These are phyloP conservation scores for Crucibulum laeve DNA, from an alignment of 768 basidiomycete species.

Conservation along the genomic window DNA sequence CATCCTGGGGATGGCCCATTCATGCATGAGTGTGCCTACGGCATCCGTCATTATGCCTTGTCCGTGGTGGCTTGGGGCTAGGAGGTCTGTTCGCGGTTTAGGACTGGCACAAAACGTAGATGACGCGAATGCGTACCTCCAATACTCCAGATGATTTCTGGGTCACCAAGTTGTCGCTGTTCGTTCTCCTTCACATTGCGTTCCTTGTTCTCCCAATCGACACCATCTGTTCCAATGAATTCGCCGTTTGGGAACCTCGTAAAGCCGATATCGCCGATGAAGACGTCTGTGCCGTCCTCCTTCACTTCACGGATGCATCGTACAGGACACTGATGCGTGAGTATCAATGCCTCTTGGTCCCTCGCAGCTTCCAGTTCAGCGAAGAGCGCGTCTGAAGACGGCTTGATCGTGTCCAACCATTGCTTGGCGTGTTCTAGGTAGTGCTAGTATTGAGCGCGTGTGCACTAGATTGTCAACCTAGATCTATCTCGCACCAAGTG, in stretches of 20 bases:
- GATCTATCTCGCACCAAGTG: slow-evolving; percentile 12
- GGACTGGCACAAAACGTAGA: neutral
- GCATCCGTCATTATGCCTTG: slow-evolving; percentile 74
- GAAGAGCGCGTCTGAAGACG: slow-evolving; percentile 20
- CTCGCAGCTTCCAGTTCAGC: slow-evolving; percentile 21
- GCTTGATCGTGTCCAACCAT: slow-evolving; percentile 17
- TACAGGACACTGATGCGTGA: slow-evolving; percentile 42
- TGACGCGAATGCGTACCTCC: slow-evolving; percentile 14
- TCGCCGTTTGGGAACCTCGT: slow-evolving; percentile 26
- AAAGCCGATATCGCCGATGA: slow-evolving; percentile 42
- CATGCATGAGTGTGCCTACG: slow-evolving; percentile 43
- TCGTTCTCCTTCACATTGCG: slow-evolving; percentile 33
- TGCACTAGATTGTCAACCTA: neutral
- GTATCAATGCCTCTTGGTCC: slow-evolving; percentile 14
- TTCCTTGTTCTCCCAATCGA: slow-evolving; percentile 32
- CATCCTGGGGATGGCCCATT: slow-evolving; percentile 69
- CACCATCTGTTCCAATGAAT: slow-evolving; percentile 16
- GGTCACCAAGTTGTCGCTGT: slow-evolving; percentile 38
- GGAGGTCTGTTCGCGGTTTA: slow-evolving; percentile 51
- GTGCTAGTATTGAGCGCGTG: neutral
- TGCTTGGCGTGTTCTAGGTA: slow-evolving; percentile 23
- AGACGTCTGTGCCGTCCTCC: slow-evolving; percentile 46
- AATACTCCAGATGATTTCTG: slow-evolving; percentile 36
- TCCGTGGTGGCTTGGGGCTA: slow-evolving; percentile 58
- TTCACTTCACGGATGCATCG: slow-evolving; percentile 45